Evolutionary conservation across 441 rosid species (phyloP), one percentile per base, ranked within the genome.

Genomic region (Brassica hybrid): DNA sequence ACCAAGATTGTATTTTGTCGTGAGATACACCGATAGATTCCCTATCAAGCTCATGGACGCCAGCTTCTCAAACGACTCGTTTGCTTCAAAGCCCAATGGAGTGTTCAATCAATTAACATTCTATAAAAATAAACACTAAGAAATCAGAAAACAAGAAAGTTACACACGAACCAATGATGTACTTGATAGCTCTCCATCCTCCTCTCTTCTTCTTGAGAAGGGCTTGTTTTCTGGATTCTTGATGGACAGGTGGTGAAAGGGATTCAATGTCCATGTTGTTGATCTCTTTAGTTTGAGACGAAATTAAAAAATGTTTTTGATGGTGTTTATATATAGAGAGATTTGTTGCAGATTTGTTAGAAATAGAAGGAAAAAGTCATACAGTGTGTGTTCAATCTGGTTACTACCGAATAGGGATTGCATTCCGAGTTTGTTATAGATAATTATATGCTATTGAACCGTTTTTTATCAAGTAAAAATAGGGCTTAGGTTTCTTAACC

Each of bases 61-160:
- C 73, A 88, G 78, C 80, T 86, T 90, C 86, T 90, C 94, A 32
- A 90, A 87, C 0, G 90, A 76, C 73, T 90, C 89, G 45, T 90
- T 90, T 48, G 85, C 90, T 85, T 67, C 48, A 12, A 73, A 73
- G 2, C 23, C 56, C 19, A 61, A 36, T n/a, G 0, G 12, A 41
- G 19, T 59, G 14, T 12, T 67, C 34, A 5, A 45, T 21, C 9
- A 66, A 11, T 7, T 2, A 52, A 32, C 7, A 45, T 36, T n/a
- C 16, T 14, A 56, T 25, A 9, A 72, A 30, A 65, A 30, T 30
- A 30, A 30, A 30, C 34, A 1, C 34, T 5, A 5, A 30, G 6
- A 8, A 34, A 12, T 4, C 0, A 19, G 1, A 1, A 19, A 34
- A 13, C 1, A 9, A 60, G 21, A 48, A 64, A 16, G 36, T 45